Percentiles rank a stretch among this genome's conserved stretches.
phyloP scores from a whole-genome alignment of 371 early-diverging fungal genomes.

The Blastocladiella emersonii region DNA sequence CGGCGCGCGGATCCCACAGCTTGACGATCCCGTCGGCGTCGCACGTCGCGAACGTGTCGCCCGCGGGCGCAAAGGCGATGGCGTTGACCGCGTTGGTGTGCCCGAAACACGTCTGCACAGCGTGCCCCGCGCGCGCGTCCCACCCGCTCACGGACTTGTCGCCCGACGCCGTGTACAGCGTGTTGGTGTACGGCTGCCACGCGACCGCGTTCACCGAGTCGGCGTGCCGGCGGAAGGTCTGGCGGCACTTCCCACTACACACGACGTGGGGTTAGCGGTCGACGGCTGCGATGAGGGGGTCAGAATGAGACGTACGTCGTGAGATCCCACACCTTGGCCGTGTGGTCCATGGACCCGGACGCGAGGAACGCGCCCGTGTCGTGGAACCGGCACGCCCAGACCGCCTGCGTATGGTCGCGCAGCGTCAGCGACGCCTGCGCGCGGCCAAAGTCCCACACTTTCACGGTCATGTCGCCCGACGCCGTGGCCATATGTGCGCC shows the following conservation, averaged over 20 bases:
- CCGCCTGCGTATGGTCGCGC: conserved; percentile 34
- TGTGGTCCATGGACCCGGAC: conserved; percentile 31
- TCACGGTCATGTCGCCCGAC: conserved; percentile 35
- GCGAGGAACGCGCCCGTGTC: conserved; percentile 30
- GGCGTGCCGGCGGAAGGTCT: conserved; percentile 32
- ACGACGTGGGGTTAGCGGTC: too few relatives aligned
- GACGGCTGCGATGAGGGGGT: too few relatives aligned
- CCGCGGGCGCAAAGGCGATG: conserved; percentile 18
- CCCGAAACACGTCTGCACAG: conserved; percentile 29
- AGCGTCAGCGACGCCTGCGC: conserved; percentile 28
- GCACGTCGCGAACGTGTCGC: conserved; percentile 23
- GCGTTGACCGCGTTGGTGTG: conserved; percentile 30
- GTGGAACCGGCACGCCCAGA: conserved; percentile 35
- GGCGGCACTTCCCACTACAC: conserved; percentile 25
- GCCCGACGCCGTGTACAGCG: conserved; percentile 26
- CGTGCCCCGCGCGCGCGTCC: conserved; percentile 30
- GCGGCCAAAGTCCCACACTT: conserved; percentile 33
- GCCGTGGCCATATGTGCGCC: conserved; percentile 34
- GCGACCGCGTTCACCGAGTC: conserved; percentile 33
- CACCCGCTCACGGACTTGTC: conserved; percentile 33
- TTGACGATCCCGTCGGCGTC: conserved; percentile 33
- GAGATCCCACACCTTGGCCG: conserved; percentile 33
- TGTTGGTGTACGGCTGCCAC: conserved; percentile 32
- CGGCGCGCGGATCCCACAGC: conserved; percentile 27
- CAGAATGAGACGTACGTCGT: conserved; percentile 15